Base-by-base conservation (phyloP, 139 green algal genomes). In the Spirogloea muscicola region DNA sequence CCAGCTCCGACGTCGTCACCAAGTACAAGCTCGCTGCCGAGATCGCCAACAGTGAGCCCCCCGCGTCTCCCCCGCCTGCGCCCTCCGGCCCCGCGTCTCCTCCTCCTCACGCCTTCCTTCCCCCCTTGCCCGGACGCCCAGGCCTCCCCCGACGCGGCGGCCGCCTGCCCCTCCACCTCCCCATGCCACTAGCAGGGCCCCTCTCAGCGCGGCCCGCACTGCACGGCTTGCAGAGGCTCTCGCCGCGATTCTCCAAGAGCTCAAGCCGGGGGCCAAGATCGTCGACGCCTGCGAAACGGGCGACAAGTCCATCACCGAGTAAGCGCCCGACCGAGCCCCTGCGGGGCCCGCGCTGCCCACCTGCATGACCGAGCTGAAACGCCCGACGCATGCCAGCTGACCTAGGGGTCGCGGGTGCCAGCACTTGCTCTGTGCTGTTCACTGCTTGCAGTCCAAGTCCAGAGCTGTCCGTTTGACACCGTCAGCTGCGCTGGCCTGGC, bases 1-100 rank as follows among this genome's bases (percentile, higher is more conserved):
- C 51, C 70, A 88, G 89, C 68, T 83, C 88, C 29, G 92, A 97
- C 74, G 94, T 98, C 10, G 94, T 99, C 1, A 97, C 93, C 41
- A 98, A 98, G 85, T 98, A 99, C 89, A 99, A 99, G 82, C 87
- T 90, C 39, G 94, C 94, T 1, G 90, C 94, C 10, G 93, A 98
- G 58, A 96, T 98, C 71, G 87, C 85, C 51, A 98, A 98, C 82
- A 91, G 93, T 98, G 75, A 85, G 93, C 4, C 59, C 31, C 31
- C 1, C 27, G 18, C 5, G 25, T n/a, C 5, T 60, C 51, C 51
- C 34, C 13, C 51, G 5, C 9, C 51, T n/a, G 9, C 51, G 9
- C 51, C 51, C 13, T 25, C 51, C 51, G 5, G 9, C 51, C 7
- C 13, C 13, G 5, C 51, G 51, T n/a, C 51, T 60, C 13, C 5